phyloP scores from a whole-genome alignment of 345 rosid species.

The Arabis alpina region DNA sequence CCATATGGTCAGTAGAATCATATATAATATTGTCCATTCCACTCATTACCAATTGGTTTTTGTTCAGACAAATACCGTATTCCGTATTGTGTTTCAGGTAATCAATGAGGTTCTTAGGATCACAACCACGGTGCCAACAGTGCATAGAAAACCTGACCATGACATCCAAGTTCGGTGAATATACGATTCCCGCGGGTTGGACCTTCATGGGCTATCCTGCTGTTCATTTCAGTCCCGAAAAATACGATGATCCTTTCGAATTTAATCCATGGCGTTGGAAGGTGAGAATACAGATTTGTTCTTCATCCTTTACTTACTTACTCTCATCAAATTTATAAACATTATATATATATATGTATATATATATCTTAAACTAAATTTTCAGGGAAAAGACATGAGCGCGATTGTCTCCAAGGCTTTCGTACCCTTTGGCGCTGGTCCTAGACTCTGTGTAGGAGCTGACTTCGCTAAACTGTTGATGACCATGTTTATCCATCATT shows the following conservation, averaged over 20 bases:
- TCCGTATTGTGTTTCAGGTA: slow-evolving; percentile 22
- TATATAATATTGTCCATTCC: background rate
- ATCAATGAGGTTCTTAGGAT: slow-evolving; percentile 29
- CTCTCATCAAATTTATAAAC: too few species aligned
- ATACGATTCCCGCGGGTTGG: slow-evolving; percentile 31
- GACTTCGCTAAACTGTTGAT: too few species aligned
- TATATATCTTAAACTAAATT: background rate
- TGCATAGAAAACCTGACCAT: slow-evolving; percentile 18
- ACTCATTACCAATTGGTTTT: background rate
- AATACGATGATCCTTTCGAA: slow-evolving; percentile 15
- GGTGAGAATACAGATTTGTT: background rate
- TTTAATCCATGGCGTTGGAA: slow-evolving; percentile 40
- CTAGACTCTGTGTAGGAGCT: too few species aligned
- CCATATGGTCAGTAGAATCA: slow-evolving; percentile 13
- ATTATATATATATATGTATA: too few species aligned
- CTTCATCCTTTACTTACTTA: background rate
- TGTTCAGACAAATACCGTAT: background rate
- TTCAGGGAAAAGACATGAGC: slow-evolving; percentile 15
- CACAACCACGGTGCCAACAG: slow-evolving; percentile 11
- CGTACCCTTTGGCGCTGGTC: slow-evolving; percentile 32
- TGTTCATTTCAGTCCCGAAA: slow-evolving; percentile 19
- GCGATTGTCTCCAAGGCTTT: background rate
- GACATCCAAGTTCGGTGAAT: slow-evolving; percentile 4
- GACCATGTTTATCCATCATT: too few species aligned
- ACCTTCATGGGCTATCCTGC: slow-evolving; percentile 12